Evolutionary conservation across 139 green algal species (phyloP), one percentile per base, ranked within the genome.

Genomic region (Closterium sp.): DNA sequence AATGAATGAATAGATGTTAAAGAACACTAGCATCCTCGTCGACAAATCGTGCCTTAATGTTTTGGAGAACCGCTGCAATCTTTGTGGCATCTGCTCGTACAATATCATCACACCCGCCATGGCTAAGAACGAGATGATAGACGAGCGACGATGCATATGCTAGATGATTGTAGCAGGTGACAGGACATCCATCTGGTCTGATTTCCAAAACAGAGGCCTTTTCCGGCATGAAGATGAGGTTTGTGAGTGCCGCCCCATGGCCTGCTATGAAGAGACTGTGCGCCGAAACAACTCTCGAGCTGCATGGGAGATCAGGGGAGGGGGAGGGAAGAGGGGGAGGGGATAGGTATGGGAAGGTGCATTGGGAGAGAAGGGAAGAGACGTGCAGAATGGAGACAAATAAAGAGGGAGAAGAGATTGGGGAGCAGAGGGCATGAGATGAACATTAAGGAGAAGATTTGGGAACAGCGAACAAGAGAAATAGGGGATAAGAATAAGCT

Each of bases 181-280:
- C 22, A 30, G n/a, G 10, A 27, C 85, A 31, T 31, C n/a, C 85
- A 31, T 31, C 28, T 31, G 85, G 85, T 30, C 85, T 30, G 85
- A 87, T 87, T 31, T 87, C 85, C 19, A 87, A 27, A 17, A 87
- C 28, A 4, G 85, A 32, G 85, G 85, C n/a, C 28, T 29, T 87
- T 30, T 30, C n/a, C 19, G 85, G 85, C 85, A 87, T 87, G 85
- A 87, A 87, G 85, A 87, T 87, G 22, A 87, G 28, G 85, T 87
- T 87, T 27, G 85, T 32, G 28, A 32, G 85, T 17, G 28, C 85
- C 19, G 85, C 85, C 9, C 85, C 85, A 87, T 87, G 85, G 85
- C 85, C 85, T 17, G 85, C 85, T 31, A 87, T 6, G 85, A 32
- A 87, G 19, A 87, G 85, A 30, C 85, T 4, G 85, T 31, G 28